Base-by-base conservation (phyloP, 23 red algal genomes). In the Gracilaria caudata region DNA sequence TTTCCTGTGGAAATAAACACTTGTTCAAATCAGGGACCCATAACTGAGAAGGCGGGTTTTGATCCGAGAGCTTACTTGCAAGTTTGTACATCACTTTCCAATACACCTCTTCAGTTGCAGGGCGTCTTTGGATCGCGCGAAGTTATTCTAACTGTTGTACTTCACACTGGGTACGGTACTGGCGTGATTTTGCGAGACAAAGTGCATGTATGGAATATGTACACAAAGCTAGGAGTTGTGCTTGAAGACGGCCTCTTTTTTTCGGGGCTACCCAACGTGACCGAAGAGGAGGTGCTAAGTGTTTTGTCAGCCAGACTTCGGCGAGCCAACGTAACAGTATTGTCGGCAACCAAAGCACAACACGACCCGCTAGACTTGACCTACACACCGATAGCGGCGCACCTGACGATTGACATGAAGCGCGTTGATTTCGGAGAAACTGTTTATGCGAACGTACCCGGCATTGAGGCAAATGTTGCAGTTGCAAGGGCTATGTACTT, bases 261-360 rank as follows among this genome's bases (percentile, higher is more conserved):
- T 29, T 0, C 3, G n/a, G 70, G 70, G 0, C 0, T 21, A 2
- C 2, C 39, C 13, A 39, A 2, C 19, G 12, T 6, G 2, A 71
- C 34, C 2, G 33, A 6, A 3, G 35, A 38, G 16, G 34, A 71
- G 6, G 1, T 71, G 13, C 4, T 13, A 13, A 19, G 34, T 41
- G 65, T 34, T 21, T 3, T 71, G 26, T 7, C 1, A 23, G 34
- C 13, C 19, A 2, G 70, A 29, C 40, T 75, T 4, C 0, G 0
- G 25, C 47, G 40, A 75, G 47, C 70, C 5, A 75, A 75, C 13
- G 70, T 24, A 4, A 75, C 70, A 53, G n/a, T n/a, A n/a, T n/a
- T n/a, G n/a, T n/a, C n/a, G n/a, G n/a, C n/a, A n/a, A n/a, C n/a
- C n/a, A n/a, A n/a, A n/a, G n/a, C n/a, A n/a, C n/a, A n/a, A n/a